Percentiles rank a stretch among this genome's conserved stretches.
Evolutionary conservation across 23 red algal species (phyloP).

Genomic region (Gracilaria domingensis): DNA sequence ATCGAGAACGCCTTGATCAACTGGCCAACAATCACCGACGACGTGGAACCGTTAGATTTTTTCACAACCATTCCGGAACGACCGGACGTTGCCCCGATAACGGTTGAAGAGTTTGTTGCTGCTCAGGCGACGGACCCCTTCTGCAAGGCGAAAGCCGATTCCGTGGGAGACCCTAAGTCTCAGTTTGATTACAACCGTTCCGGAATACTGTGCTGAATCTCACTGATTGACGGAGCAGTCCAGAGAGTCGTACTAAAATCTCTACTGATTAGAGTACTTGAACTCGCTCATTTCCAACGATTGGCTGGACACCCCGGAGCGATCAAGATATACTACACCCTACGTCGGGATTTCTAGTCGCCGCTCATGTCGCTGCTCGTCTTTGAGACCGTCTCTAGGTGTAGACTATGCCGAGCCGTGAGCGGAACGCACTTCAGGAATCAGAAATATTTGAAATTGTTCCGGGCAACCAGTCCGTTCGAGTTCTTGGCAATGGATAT

Average conservation of each 20-base stretch:
- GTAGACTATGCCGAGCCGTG: background rate
- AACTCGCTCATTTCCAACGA: background rate
- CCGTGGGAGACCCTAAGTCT: background rate
- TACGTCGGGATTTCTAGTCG: constrained; percentile 24
- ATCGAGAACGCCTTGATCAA: no score
- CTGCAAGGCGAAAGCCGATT: no score
- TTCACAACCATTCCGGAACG: no score
- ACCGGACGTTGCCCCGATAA: no score
- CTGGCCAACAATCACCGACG: no score
- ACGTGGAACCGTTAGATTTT: no score
- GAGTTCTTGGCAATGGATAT: constrained; percentile 61
- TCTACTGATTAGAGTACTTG: background rate
- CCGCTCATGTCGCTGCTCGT: constrained; percentile 17
- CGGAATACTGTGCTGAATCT: no score
- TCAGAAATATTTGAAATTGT: constrained; percentile 15
- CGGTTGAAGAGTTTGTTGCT: no score
- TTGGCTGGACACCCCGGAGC: constrained; percentile 10
- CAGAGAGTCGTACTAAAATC: background rate
- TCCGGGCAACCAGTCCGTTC: constrained; percentile 9
- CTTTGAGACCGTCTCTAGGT: background rate
- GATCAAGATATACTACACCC: constrained; percentile 29
- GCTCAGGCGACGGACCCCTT: no score
- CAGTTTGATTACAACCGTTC: no score
- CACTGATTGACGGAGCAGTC: background rate
- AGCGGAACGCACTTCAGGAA: background rate